A percentile compares a stretch with the other conserved stretches of the same genome.
phyloP scores from a whole-genome alignment of 2,329 filamentous ascomycete species.

The Pleomassaria siparia region DNA sequence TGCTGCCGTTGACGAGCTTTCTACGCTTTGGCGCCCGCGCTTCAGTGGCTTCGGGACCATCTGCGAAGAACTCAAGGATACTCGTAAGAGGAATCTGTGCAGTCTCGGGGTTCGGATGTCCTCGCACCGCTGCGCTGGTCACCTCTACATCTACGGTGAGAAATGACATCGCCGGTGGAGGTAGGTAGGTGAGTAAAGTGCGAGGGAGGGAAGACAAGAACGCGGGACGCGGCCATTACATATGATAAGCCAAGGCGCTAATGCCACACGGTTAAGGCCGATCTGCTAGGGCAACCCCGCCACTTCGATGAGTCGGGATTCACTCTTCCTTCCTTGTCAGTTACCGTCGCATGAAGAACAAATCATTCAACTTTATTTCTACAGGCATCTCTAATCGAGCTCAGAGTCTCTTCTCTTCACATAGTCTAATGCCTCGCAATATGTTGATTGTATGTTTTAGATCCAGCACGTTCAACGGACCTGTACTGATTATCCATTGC shows the following conservation, averaged over 20 bases:
- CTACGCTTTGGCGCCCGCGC: constrained; percentile 31
- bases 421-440: too few relatives aligned
- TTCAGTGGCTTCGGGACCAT: constrained; percentile 1
- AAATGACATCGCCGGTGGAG: background rate
- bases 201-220: background rate
- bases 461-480: too few relatives aligned
- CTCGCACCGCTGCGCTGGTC: background rate
- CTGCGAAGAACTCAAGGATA: background rate
- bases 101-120: background rate
- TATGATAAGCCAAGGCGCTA: background rate
- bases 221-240: background rate
- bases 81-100: background rate
- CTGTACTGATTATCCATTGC: too few relatives aligned
- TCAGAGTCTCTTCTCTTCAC: too few relatives aligned
- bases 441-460: too few relatives aligned
- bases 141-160: background rate
- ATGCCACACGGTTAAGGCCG: background rate
- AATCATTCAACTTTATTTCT: background rate
- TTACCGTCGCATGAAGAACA: background rate
- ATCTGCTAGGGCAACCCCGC: background rate
- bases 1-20: constrained; percentile 19
- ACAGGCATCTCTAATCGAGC: background rate
- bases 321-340: background rate
- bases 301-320: background rate
- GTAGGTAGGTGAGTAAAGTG: background rate